These are phyloP conservation scores for Ilyonectria sp. DNA, from an alignment of 2,329 filamentous ascomycete genomes.

Conservation along the genomic window DNA sequence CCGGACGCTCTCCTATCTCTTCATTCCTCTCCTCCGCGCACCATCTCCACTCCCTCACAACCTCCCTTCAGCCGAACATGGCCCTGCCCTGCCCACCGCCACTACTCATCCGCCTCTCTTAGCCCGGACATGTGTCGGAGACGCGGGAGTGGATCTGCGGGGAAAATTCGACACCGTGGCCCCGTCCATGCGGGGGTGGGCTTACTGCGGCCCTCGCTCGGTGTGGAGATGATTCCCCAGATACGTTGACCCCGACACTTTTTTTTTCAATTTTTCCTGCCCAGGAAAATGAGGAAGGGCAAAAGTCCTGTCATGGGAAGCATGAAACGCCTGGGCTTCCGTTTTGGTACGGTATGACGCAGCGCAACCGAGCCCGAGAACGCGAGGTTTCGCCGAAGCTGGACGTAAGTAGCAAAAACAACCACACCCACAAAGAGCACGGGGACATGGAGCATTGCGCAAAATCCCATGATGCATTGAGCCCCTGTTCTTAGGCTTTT, in stretches of 20 bases:
- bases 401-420: constrained; percentile 3
- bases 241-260: neutral
- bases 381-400: constrained; percentile 18
- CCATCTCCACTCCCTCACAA: constrained; percentile 22
- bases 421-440: neutral
- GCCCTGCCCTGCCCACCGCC: constrained; percentile 8
- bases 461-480: constrained; percentile 3
- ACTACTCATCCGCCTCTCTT: constrained; percentile 5
- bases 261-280: neutral
- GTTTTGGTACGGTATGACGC: neutral
- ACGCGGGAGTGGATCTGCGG: constrained; percentile 34
- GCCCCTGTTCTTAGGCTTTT: constrained; percentile 1
- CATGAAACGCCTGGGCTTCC: neutral
- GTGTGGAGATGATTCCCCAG: constrained; percentile 22
- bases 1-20: constrained; percentile 12
- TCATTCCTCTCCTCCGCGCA: constrained; percentile 9
- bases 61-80: constrained; percentile 28
- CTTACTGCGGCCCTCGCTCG: constrained; percentile 18
- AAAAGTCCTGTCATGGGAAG: neutral
- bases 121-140: constrained; percentile 13
- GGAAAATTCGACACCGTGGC: constrained; percentile 23
- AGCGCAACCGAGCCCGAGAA: constrained; percentile 12
- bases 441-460: neutral
- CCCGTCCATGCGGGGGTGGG: constrained; percentile 42
- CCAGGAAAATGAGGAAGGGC: neutral